Evolutionary conservation across 148 eudicot species (phyloP).

Genomic region (Rhododendron ferrugineum): DNA sequence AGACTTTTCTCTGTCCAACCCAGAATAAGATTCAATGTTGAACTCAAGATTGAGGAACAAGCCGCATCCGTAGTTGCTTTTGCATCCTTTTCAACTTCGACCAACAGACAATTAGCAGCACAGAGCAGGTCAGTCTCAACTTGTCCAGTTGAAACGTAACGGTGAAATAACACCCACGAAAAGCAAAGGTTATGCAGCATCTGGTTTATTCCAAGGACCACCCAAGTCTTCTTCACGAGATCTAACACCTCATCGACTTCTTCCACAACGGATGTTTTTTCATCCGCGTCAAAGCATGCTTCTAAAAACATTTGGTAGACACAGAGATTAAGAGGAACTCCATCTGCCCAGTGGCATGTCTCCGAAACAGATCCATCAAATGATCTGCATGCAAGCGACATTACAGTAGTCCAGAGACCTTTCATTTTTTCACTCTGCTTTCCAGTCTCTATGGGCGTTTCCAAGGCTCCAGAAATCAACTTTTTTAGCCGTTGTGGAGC

Average conservation of each 20-base stretch:
- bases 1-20: constrained; percentile 83
- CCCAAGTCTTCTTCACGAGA: constrained; percentile 89
- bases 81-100: constrained; percentile 67
- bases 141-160: constrained; percentile 60
- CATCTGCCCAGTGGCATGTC: constrained; percentile 93
- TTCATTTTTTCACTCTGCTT: constrained; percentile 69
- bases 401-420: constrained; percentile 42
- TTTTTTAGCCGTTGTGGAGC: constrained; percentile 52
- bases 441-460: constrained; percentile 64
- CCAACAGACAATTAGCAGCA: constrained; percentile 68
- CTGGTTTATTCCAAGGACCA: constrained; percentile 66
- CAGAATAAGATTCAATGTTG: constrained; percentile 44
- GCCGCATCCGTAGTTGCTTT: constrained; percentile 43
- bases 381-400: constrained; percentile 78
- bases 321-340: constrained; percentile 71
- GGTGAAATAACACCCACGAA: constrained; percentile 71
- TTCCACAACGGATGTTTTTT: constrained; percentile 63
- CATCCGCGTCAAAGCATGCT: constrained; percentile 77
- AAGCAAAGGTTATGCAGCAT: constrained; percentile 77
- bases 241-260: constrained; percentile 90
- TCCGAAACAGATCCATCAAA: constrained; percentile 58
- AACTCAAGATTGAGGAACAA: constrained; percentile 51
- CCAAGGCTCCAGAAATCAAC: constrained; percentile 50
- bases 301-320: constrained; percentile 74
- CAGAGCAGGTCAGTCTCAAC: constrained; percentile 65